Evolutionary conservation across 2,329 filamentous ascomycete genomes (phyloP).

Genomic region (Epichloe festucae): DNA sequence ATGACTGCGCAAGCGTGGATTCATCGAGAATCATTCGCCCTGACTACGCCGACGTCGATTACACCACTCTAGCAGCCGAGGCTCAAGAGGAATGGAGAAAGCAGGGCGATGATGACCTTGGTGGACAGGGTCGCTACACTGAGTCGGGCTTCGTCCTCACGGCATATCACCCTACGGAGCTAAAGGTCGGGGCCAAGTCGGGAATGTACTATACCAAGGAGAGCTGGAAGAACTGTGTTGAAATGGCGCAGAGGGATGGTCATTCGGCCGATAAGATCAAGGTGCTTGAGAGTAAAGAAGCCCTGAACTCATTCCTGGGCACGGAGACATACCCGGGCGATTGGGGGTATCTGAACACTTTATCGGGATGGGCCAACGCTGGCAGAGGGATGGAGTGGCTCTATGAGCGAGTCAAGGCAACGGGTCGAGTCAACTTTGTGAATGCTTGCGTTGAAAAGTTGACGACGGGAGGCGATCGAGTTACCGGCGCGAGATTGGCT

Average conservation of each 20-base stretch:
- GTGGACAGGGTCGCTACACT: conserved; percentile 52
- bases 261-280: conserved; percentile 26
- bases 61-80: conserved; percentile 57
- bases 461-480: conserved; percentile 23
- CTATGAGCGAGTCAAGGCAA: conserved; percentile 37
- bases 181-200: conserved; percentile 23
- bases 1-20: conserved; percentile 49
- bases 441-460: conserved; percentile 34
- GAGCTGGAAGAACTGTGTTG: conserved; percentile 48
- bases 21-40: conserved; percentile 50
- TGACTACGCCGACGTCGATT: conserved; percentile 73
- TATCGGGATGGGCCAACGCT: conserved; percentile 72
- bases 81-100: conserved; percentile 61
- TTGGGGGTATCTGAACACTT: conserved; percentile 61
- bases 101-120: conserved; percentile 39
- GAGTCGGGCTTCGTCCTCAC: conserved; percentile 58
- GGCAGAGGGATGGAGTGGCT: conserved; percentile 56
- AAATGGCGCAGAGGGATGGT: conserved; percentile 28
- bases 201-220: conserved; percentile 45
- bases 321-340: conserved; percentile 42
- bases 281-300: conserved; percentile 30
- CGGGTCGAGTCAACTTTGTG: conserved; percentile 43
- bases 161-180: conserved; percentile 30
- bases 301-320: conserved; percentile 31
- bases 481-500: conserved; percentile 40